Conservation (phyloP, 306 rosid species). For the Rubus idaeus region DNA sequence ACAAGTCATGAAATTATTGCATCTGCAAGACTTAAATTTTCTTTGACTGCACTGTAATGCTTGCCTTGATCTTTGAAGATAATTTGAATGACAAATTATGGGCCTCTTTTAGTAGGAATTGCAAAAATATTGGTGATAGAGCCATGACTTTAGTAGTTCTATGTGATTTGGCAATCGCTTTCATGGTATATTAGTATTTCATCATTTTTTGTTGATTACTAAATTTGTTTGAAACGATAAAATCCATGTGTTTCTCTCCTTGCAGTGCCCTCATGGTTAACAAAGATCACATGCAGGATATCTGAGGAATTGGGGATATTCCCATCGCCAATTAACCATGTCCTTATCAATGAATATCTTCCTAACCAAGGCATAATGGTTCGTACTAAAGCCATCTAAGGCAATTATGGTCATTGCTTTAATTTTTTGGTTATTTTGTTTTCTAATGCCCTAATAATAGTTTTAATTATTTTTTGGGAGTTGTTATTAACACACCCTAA, state of each 20-base stretch:
- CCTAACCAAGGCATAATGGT: constrained; percentile 94
- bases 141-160: background rate
- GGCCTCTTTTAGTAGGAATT: background rate
- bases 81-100: background rate
- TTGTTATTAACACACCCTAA: background rate
- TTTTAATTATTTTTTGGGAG: background rate
- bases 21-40: background rate
- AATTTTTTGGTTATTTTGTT: background rate
- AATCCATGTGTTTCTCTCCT: background rate
- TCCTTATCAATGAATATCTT: constrained; percentile 86
- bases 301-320: constrained; percentile 56
- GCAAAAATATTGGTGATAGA: background rate
- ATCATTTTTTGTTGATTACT: background rate
- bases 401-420: constrained; percentile 25
- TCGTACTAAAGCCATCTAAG: constrained; percentile 24
- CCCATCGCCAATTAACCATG: constrained; percentile 79
- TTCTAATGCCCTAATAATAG: no score
- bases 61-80: background rate
- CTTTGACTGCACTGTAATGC: background rate
- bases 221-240: background rate
- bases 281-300: constrained; percentile 60
- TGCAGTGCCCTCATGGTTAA: constrained; percentile 87
- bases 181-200: background rate
- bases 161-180: background rate
- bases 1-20: background rate